These are phyloP conservation scores for Bruguiera parviflora DNA, from an alignment of 345 rosid species.

Conservation along the genomic window DNA sequence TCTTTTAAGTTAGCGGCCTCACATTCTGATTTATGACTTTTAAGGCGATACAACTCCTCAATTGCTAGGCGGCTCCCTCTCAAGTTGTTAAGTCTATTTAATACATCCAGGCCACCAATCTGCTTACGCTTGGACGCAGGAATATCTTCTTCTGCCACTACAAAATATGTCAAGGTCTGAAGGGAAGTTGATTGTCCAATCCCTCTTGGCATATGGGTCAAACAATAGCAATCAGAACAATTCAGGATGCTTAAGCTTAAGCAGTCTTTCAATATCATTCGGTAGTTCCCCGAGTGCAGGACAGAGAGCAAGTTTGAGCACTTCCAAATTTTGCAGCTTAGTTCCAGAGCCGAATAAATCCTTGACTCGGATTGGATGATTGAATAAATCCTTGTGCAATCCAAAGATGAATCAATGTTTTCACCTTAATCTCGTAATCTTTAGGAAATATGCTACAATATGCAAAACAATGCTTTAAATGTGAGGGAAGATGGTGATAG, in stretches of 20 bases:
- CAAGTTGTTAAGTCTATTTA: slow-evolving; percentile 4
- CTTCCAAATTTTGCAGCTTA: slow-evolving; percentile 10
- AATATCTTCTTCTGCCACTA: background rate
- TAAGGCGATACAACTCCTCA: background rate
- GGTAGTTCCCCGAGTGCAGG: background rate
- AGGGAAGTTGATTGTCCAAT: slow-evolving; percentile 2
- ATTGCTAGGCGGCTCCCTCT: background rate
- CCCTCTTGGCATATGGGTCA: slow-evolving; percentile 12
- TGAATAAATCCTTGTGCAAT: slow-evolving; percentile 29
- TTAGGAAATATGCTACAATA: slow-evolving; percentile 42
- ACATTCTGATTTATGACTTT: background rate
- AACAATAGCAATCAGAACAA: background rate
- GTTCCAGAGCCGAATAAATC: slow-evolving; percentile 13
- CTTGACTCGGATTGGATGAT: slow-evolving; percentile 4
- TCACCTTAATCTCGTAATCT: slow-evolving; percentile 19
- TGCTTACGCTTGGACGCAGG: background rate
- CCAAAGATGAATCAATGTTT: slow-evolving; percentile 29
- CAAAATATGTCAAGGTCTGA: slow-evolving; percentile 7
- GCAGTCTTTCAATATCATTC: background rate
- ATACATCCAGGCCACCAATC: background rate
- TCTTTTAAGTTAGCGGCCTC: background rate
- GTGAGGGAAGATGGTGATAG: slow-evolving; percentile 36
- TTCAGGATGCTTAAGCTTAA: slow-evolving; percentile 4
- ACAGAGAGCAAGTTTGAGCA: background rate
- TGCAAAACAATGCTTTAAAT: slow-evolving; percentile 41